Evolutionary conservation across 306 rosid species (phyloP).

Genomic region (Malus sylvestris): DNA sequence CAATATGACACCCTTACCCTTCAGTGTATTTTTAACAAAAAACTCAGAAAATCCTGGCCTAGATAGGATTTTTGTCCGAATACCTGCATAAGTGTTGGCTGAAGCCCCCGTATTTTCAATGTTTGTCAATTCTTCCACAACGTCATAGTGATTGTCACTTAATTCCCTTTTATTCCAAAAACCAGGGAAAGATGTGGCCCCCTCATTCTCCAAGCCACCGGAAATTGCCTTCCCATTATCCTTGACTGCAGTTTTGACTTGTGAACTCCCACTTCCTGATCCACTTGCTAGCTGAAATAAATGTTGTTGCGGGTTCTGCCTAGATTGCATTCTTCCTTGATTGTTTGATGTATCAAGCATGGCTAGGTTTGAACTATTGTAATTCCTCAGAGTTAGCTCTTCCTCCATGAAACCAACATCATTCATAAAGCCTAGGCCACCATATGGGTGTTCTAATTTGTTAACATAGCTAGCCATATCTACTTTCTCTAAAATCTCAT

Average conservation of each 20-base stretch:
- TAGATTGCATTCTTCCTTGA: constrained; percentile 34
- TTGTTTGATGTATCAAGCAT: not conserved
- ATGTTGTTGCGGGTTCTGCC: constrained; percentile 57
- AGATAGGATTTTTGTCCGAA: constrained; percentile 74
- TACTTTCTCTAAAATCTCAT: constrained; percentile 30
- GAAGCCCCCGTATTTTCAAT: constrained; percentile 39
- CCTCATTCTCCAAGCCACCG: constrained; percentile 40
- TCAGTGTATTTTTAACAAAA: constrained; percentile 66
- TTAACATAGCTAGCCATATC: constrained; percentile 22
- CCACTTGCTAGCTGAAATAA: constrained; percentile 58
- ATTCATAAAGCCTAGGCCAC: constrained; percentile 18
- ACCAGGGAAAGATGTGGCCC: constrained; percentile 38
- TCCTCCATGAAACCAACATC: constrained; percentile 46
- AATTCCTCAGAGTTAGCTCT: constrained; percentile 54
- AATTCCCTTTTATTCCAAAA: constrained; percentile 40
- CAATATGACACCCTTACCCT: constrained; percentile 67
- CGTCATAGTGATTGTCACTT: constrained; percentile 43
- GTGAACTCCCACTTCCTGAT: constrained; percentile 53
- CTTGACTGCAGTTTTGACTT: constrained; percentile 25
- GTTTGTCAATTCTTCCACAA: constrained; percentile 36
- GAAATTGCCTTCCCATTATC: constrained; percentile 43
- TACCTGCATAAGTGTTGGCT: constrained; percentile 37
- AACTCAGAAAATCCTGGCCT: constrained; percentile 83
- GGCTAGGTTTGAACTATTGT: not conserved
- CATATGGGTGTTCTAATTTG: constrained; percentile 33